Conservation (phyloP, 2,329 filamentous ascomycete species). For the Diaporthe australafricana region DNA sequence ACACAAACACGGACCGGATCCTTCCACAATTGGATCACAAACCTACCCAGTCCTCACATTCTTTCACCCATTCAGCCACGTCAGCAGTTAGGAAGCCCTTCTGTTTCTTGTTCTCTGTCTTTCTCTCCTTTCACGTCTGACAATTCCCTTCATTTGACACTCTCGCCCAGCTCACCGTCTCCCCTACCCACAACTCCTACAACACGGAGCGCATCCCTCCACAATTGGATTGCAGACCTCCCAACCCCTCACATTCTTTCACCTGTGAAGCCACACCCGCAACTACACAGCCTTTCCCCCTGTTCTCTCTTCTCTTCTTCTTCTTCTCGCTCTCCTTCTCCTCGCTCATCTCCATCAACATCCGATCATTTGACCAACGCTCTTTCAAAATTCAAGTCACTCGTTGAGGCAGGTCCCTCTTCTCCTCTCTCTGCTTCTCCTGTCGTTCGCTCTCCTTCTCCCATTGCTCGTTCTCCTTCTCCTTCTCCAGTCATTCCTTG, state of each 20-base stretch:
- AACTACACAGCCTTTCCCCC: no score
- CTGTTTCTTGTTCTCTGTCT: conserved; percentile 14
- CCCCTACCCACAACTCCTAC: no score
- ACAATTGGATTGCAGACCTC: no score
- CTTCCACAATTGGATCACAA: conserved; percentile 23
- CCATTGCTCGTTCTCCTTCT: background rate
- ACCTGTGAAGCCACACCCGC: no score
- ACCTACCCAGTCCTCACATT: conserved; percentile 18
- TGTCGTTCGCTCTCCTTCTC: background rate
- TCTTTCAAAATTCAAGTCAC: conserved; percentile 9
- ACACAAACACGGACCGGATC: conserved; percentile 6
- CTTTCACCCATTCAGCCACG: background rate
- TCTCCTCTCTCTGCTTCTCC: background rate
- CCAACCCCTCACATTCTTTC: no score
- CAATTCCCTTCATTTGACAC: background rate
- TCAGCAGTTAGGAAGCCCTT: background rate
- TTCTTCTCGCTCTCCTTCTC: conserved; percentile 1
- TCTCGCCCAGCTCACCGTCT: background rate
- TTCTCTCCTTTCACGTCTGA: background rate
- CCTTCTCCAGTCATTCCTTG: background rate
- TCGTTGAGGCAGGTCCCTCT: background rate
- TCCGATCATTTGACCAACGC: background rate
- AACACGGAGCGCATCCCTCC: no score
- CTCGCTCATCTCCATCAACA: background rate
- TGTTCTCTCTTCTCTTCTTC: background rate